Evolutionary conservation across 306 rosid genomes (phyloP).

Genomic region (Pachyrhizus erosus): DNA sequence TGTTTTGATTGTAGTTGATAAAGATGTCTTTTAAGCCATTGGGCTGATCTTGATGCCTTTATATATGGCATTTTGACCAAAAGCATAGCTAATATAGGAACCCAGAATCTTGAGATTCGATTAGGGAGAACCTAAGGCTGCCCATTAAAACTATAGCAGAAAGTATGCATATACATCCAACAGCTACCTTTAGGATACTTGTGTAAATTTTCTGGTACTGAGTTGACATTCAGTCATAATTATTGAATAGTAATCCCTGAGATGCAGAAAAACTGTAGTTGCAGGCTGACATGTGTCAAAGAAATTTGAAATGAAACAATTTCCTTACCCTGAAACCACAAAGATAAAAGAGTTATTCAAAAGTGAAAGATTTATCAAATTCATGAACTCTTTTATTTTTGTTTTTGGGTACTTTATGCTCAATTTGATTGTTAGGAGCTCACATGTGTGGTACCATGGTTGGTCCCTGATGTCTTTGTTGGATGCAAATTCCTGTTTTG

Average conservation of each 20-base stretch:
- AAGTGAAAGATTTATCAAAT: not conserved
- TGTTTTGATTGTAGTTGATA: not conserved
- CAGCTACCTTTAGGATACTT: not conserved
- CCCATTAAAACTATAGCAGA: not conserved
- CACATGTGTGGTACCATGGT: not conserved
- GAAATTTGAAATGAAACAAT: not conserved
- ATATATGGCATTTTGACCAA: not conserved
- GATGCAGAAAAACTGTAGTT: not conserved
- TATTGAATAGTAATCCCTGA: conserved; percentile 1
- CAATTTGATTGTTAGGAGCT: conserved; percentile 1
- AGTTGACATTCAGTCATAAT: not conserved
- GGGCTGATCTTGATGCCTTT: not conserved
- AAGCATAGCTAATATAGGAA: not conserved
- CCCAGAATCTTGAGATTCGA: not conserved
- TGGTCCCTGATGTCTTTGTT: conserved; percentile 5
- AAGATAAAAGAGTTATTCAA: not conserved
- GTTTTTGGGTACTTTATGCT: not conserved
- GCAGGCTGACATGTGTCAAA: not conserved
- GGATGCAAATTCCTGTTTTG: conserved; percentile 11
- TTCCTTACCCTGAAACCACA: not conserved
- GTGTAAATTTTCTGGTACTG: not conserved
- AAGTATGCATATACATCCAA: not conserved
- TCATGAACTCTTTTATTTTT: not conserved
- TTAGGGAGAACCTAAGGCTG: not conserved
- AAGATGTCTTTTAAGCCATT: not conserved